Percentiles rank a stretch among this genome's conserved stretches.
These are phyloP conservation scores for Saitoella complicata DNA, from an alignment of 805 yeast genomes.

Conservation along the genomic window DNA sequence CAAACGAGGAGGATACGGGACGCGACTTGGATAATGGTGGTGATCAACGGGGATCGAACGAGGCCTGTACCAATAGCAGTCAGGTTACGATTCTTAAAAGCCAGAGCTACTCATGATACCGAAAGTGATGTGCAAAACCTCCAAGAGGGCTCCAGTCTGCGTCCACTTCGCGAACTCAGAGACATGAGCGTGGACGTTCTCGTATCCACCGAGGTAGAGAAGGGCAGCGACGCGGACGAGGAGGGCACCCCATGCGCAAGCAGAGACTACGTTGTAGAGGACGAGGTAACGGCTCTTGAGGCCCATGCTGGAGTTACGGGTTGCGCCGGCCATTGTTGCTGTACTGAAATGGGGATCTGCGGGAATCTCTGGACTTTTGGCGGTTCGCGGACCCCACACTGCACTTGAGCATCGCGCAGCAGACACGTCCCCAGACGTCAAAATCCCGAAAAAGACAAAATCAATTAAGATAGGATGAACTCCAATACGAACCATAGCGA, in stretches of 20 bases:
- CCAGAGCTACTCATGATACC: no score
- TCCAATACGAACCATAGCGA: not conserved
- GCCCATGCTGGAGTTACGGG: constrained; percentile 7
- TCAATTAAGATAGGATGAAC: not conserved
- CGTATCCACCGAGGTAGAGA: constrained; percentile 40
- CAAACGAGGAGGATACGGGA: constrained; percentile 69
- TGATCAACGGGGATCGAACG: constrained; percentile 70
- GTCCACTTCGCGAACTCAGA: constrained; percentile 42
- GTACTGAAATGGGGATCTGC: not conserved
- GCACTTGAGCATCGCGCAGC: not conserved
- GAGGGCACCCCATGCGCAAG: constrained; percentile 37
- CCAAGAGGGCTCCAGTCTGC: constrained; percentile 69
- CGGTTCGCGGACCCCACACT: no score
- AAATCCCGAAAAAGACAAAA: not conserved
- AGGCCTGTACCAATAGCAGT: constrained; percentile 30
- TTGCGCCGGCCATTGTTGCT: not conserved
- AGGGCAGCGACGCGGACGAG: constrained; percentile 29
- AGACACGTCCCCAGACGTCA: not conserved
- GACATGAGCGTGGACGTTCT: constrained; percentile 45
- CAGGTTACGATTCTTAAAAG: no score
- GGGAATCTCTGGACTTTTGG: no score
- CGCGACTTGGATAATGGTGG: constrained; percentile 74
- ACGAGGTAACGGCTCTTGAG: constrained; percentile 21
- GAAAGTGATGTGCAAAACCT: constrained; percentile 55
- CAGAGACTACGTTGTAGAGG: constrained; percentile 37